A percentile compares a stretch with the other conserved stretches of the same genome.
These are phyloP conservation scores for Rhododendron simsii DNA, from an alignment of 148 eudicot genomes.

Conservation along the genomic window DNA sequence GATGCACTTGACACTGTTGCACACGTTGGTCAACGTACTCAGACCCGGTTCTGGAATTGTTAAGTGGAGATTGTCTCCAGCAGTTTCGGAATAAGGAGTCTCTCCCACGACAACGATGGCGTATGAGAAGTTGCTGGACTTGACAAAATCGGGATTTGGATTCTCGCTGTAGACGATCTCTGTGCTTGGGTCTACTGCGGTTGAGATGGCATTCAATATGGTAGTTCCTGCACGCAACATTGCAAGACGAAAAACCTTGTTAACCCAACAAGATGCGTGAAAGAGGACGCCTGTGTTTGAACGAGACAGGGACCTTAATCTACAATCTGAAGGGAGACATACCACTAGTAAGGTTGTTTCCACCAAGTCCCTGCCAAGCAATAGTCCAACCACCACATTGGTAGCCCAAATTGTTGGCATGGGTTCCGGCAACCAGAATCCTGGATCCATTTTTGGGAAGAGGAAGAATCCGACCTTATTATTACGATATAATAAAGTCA, in stretches of 20 bases:
- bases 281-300: neutral
- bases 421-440: too few species aligned
- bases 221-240: slow-evolving; percentile 14
- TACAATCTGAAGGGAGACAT: neutral
- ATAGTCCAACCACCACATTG: slow-evolving; percentile 1
- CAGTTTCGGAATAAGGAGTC: slow-evolving; percentile 18
- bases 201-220: slow-evolving; percentile 13
- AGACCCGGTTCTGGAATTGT: slow-evolving; percentile 14
- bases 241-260: neutral
- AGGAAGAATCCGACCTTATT: too few species aligned
- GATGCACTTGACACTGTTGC: slow-evolving; percentile 16
- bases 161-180: slow-evolving; percentile 9
- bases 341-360: neutral
- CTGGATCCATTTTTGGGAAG: too few species aligned
- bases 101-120: slow-evolving; percentile 27
- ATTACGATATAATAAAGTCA: too few species aligned
- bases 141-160: neutral
- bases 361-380: neutral
- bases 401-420: too few species aligned
- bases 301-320: neutral
- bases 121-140: slow-evolving; percentile 13
- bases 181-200: slow-evolving; percentile 15
- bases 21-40: slow-evolving; percentile 6
- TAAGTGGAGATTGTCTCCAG: slow-evolving; percentile 21
- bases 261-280: neutral